phyloP scores from a whole-genome alignment of 768 basidiomycete species.

The Royoungia palumana region DNA sequence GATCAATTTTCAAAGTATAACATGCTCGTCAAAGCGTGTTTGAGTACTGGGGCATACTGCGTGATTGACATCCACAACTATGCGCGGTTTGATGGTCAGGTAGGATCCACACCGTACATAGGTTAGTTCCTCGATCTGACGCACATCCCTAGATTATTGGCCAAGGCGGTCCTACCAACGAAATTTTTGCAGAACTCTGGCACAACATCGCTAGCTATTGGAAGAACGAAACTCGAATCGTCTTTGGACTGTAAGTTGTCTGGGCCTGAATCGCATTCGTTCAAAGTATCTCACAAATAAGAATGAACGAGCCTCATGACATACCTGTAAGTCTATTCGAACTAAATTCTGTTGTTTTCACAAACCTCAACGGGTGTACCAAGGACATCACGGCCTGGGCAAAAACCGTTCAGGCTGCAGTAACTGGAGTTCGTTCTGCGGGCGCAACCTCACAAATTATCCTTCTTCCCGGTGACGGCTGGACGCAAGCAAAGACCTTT shows the following conservation, averaged over 20 bases:
- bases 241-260: conserved; percentile 47
- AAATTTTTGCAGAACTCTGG: conserved; percentile 54
- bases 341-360: not conserved
- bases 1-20: conserved; percentile 50
- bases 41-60: conserved; percentile 49
- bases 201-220: conserved; percentile 49
- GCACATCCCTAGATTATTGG: conserved; percentile 46
- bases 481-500: conserved; percentile 50
- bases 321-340: conserved; percentile 32
- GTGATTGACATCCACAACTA: conserved; percentile 63
- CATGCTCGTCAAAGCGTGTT: conserved; percentile 38
- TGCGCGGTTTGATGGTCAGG: conserved; percentile 50
- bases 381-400: conserved; percentile 47
- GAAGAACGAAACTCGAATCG: conserved; percentile 36
- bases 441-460: conserved; percentile 55
- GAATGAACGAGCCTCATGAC: conserved; percentile 67
- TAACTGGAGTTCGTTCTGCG: conserved; percentile 53
- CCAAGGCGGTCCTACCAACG: conserved; percentile 58
- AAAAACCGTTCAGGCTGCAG: conserved; percentile 49
- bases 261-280: not conserved
- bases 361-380: not conserved
- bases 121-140: not conserved
- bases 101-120: conserved; percentile 12
- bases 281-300: conserved; percentile 13
- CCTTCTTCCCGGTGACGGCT: conserved; percentile 58